phyloP scores from a whole-genome alignment of 2,329 filamentous ascomycete species.

The Magnaporthiopsis rhizophila region DNA sequence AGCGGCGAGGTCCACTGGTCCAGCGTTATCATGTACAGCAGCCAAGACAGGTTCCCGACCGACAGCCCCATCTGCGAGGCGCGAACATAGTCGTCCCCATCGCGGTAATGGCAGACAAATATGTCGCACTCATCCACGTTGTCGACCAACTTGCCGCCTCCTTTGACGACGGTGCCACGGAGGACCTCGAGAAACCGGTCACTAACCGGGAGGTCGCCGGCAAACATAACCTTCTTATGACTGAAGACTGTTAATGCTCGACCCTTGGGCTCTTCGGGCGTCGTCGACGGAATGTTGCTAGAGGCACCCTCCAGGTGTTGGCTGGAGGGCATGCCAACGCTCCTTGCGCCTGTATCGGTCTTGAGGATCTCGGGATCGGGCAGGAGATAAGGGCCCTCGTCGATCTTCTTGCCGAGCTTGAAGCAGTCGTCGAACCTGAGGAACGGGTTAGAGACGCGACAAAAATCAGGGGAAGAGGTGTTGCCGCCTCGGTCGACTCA shows the following conservation, averaged over 20 bases:
- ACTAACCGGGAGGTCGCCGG: slow-evolving; percentile 64
- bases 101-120: slow-evolving; percentile 80
- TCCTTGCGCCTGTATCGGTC: slow-evolving; percentile 17
- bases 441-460: neutral
- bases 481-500: neutral
- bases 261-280: slow-evolving; percentile 19
- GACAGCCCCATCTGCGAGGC: slow-evolving; percentile 73
- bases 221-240: slow-evolving; percentile 69
- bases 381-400: slow-evolving; percentile 76
- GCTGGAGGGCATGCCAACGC: slow-evolving; percentile 39
- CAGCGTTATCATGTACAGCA: slow-evolving; percentile 84
- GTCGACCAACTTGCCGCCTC: slow-evolving; percentile 62
- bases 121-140: slow-evolving; percentile 66
- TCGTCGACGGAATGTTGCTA: slow-evolving; percentile 31
- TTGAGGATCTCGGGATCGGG: slow-evolving; percentile 80
- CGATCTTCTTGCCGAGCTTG: slow-evolving; percentile 83
- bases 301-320: slow-evolving; percentile 61
- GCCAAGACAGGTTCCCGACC: slow-evolving; percentile 88
- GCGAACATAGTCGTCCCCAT: slow-evolving; percentile 67
- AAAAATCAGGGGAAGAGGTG: neutral
- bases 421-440: slow-evolving; percentile 91
- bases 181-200: slow-evolving; percentile 59
- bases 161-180: slow-evolving; percentile 58
- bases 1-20: slow-evolving; percentile 85
- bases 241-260: slow-evolving; percentile 62